Percentiles rank a stretch among this genome's conserved stretches.
phyloP scores from a whole-genome alignment of 805 yeast genomes.

The Metschnikowia orientalis region DNA sequence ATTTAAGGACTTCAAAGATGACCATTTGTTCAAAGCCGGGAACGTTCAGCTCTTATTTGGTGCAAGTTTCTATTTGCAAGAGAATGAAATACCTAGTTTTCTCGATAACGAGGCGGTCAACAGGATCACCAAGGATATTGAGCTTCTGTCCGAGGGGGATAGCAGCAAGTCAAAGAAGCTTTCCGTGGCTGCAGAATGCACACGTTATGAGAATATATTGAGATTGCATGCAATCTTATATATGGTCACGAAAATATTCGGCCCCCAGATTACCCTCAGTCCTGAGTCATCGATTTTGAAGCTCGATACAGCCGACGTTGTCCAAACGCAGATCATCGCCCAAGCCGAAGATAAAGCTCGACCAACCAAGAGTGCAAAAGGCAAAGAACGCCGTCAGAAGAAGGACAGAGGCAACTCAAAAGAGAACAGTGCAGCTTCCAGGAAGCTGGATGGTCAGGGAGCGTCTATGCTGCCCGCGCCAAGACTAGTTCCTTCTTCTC shows the following conservation, averaged over 20 bases:
- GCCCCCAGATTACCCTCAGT: constrained; percentile 7
- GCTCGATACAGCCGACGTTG: constrained; percentile 10
- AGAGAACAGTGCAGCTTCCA: constrained; percentile 1
- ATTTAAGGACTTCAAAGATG: constrained; percentile 61
- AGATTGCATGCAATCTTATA: constrained; percentile 26
- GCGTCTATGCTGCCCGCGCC: no score
- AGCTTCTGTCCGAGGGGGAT: constrained; percentile 9
- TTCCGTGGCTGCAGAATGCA: constrained; percentile 11
- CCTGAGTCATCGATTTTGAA: constrained; percentile 7
- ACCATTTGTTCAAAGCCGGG: constrained; percentile 32
- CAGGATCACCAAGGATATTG: constrained; percentile 13
- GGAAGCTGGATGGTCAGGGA: no score
- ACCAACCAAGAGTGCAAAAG: constrained; percentile 7
- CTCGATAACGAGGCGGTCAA: constrained; percentile 21
- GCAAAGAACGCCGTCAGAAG: neutral
- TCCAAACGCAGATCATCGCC: constrained; percentile 10
- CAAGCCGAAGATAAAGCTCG: constrained; percentile 2
- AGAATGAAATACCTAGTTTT: constrained; percentile 17
- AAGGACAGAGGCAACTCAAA: neutral
- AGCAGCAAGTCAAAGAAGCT: constrained; percentile 3
- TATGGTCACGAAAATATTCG: constrained; percentile 21
- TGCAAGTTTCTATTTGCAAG: constrained; percentile 13
- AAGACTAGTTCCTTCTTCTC: constrained; percentile 21
- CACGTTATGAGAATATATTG: constrained; percentile 25
- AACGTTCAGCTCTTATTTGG: constrained; percentile 23